A percentile compares a stretch with the other conserved stretches of the same genome.
phyloP scores from a whole-genome alignment of 1,284 basidiomycete species.

The Boletellus sp. region DNA sequence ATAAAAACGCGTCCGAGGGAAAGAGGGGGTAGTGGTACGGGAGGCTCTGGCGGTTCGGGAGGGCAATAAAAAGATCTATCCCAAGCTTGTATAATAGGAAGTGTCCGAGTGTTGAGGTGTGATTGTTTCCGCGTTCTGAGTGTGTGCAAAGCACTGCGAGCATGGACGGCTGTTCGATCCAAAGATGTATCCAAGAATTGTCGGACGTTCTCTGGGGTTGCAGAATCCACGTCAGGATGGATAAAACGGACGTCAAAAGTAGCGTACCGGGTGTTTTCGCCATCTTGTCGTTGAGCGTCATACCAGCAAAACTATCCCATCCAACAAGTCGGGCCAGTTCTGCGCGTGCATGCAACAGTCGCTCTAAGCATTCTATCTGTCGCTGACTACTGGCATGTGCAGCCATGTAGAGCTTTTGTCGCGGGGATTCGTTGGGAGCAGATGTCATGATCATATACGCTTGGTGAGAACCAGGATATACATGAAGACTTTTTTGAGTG shows the following conservation, averaged over 20 bases:
- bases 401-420: slow-evolving; percentile 77
- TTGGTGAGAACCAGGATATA: slow-evolving; percentile 83
- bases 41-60: slow-evolving; percentile 67
- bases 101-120: slow-evolving; percentile 50
- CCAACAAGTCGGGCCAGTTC: slow-evolving; percentile 82
- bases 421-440: slow-evolving; percentile 77
- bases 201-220: slow-evolving; percentile 69
- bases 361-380: slow-evolving; percentile 73
- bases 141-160: slow-evolving; percentile 65
- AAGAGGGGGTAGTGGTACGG: slow-evolving; percentile 66
- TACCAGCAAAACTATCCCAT: slow-evolving; percentile 77
- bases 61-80: slow-evolving; percentile 89
- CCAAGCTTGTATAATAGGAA: slow-evolving; percentile 83
- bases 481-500: slow-evolving; percentile 66
- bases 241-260: slow-evolving; percentile 7
- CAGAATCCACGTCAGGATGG: slow-evolving; percentile 7
- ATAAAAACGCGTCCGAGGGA: slow-evolving; percentile 85
- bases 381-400: slow-evolving; percentile 66
- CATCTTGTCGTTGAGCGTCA: slow-evolving; percentile 92
- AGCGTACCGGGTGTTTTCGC: slow-evolving; percentile 77
- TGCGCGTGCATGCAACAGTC: slow-evolving; percentile 70
- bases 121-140: slow-evolving; percentile 74
- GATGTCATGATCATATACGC: slow-evolving; percentile 91
- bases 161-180: slow-evolving; percentile 73
- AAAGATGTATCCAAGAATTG: slow-evolving; percentile 80